phyloP scores from a whole-genome alignment of 1,284 basidiomycete genomes.

The Ustilago cynodontis region DNA sequence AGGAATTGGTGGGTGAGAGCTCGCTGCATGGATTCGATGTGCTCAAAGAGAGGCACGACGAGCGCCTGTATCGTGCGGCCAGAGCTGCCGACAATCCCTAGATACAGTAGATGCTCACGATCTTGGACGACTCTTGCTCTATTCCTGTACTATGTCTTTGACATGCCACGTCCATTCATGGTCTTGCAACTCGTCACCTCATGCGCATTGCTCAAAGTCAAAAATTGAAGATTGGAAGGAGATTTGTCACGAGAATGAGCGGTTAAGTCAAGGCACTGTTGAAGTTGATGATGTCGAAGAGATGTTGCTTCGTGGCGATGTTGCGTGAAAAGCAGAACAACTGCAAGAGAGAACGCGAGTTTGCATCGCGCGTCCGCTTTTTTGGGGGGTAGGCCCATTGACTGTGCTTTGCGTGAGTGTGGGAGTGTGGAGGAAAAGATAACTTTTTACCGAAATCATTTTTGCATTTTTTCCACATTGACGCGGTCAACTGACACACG shows the following conservation, averaged over 20 bases:
- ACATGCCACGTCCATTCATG: no score
- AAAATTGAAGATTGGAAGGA: no score
- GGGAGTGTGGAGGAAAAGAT: not conserved
- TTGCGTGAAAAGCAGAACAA: not conserved
- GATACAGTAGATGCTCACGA: not conserved
- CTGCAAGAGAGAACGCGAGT: conserved; percentile 2
- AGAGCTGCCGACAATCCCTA: not conserved
- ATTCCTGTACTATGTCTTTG: not conserved
- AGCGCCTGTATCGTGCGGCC: conserved; percentile 22
- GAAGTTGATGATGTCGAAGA: no score
- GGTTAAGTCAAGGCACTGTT: no score
- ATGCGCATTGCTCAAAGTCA: no score
- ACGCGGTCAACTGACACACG: conserved; percentile 2
- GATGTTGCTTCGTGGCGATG: no score
- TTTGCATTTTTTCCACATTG: not conserved
- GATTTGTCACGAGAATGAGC: no score
- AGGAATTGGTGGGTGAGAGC: conserved; percentile 52
- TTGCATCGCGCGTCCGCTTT: conserved; percentile 4
- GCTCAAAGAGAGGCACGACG: conserved; percentile 42
- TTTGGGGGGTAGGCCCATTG: not conserved
- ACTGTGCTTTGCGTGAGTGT: not conserved
- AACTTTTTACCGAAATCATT: not conserved
- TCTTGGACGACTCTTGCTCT: not conserved
- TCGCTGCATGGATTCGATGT: conserved; percentile 43
- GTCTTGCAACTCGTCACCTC: no score